Base-by-base conservation (phyloP, 371 early-diverging fungal species). In the Mucor racemosus region DNA sequence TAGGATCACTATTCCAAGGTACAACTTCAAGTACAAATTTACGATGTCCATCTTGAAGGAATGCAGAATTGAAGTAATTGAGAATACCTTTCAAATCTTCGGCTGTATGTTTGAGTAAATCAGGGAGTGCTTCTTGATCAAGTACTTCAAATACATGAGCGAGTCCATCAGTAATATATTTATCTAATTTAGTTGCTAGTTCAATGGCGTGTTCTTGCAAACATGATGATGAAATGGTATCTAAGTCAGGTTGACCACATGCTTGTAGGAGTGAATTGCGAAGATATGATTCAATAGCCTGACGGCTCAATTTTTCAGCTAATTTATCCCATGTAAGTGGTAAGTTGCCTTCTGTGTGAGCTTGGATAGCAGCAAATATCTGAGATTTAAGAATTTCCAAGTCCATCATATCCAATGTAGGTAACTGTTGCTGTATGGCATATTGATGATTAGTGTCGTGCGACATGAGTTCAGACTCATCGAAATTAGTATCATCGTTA, bases 281-380 rank as follows among this genome's bases (percentile, higher is more conserved):
- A 17, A 80, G 40, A 58, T 69, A 73, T 0, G 54, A 34, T 53
- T 76, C 78, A 40, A 80, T 60, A 0, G 76, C 67, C 53, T 67
- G 74, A 11, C 68, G 61, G 31, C 68, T 56, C 15, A 74, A 13
- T 19, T 65, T 58, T 15, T 74, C 76, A 7, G 73, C 73, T 15
- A 76, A 13, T 17, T 55, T 62, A 31, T 80, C 81, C 81, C 81
- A 78, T 6, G 69, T 73, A 1, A 71, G 19, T 7, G 81, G 81
- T 21, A 80, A 48, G 31, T 66, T 72, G 9, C 81, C 76, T 63
- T 76, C 73, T 2, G 77, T 80, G 40, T 76, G 78, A 5, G 81
- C 74, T 46, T 80, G 81, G 31, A 80, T 73, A 34, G 81, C 81
- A 34, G 75, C 78, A 58, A 66, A 72, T 26, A 80, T 80, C 59